Evolutionary conservation across 805 yeast genomes (phyloP), one percentile per base, ranked within the genome.

Genomic region (Cyberlindnera lachancei): DNA sequence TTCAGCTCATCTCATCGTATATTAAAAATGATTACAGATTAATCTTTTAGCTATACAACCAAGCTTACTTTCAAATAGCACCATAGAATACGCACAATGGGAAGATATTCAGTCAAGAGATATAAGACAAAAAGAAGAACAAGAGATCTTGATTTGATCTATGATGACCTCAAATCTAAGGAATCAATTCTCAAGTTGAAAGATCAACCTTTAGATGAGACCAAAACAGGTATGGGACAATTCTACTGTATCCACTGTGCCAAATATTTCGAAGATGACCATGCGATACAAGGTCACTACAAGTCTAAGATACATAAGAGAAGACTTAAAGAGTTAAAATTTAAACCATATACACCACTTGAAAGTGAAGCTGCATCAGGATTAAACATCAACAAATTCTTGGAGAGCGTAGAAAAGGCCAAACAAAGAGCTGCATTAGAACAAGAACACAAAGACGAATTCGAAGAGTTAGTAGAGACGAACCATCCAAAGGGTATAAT

Each of bases 341-440:
- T 67, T 30, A 80, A 79, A 33, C 96, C 96, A 7, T 90, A 90
- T 53, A 77, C 96, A 5, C 79, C 75, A 34, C 73, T 81, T 39
- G 97, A 90, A 52, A 79, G 94, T 24, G 87, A 86, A 49, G 95
- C 96, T 20, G 96, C 95, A 2, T 72, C 81, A 0, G 97, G 97
- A 4, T 63, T 70, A 13, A 79, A 85, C 53, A 63, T 90, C 48
- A 67, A 68, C 31, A 79, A 73, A 54, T 88, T 75, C 54, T 53
- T 79, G 48, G 63, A 67, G 33, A 66, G 73, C 31, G 88, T 80
- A 15, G 79, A 79, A 39, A 61, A 69, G 39, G 74, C 77, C 48
- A 73, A 74, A 38, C 63, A 59, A 48, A 52, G 64, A 20, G 60
- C 67, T 30, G 75, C 74, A 35, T 65, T 68, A 14, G 70, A 65